These are phyloP conservation scores for Pichia heedii DNA, from an alignment of 805 yeast species.

Conservation along the genomic window DNA sequence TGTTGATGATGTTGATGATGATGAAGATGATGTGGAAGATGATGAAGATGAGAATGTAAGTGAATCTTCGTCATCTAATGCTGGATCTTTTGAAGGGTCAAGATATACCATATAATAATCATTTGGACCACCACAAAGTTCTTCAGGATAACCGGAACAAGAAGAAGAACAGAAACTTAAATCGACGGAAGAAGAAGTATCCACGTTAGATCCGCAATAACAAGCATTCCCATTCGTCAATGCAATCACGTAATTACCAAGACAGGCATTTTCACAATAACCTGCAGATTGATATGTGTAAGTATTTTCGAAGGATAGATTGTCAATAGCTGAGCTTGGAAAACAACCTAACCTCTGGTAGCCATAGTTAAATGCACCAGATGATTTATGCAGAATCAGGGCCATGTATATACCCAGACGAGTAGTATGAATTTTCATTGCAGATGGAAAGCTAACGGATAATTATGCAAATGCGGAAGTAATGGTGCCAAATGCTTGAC, in stretches of 20 bases:
- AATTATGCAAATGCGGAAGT: too few relatives aligned
- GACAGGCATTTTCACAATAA: constrained; percentile 50
- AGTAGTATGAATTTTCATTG: too few relatives aligned
- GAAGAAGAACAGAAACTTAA: constrained; percentile 32
- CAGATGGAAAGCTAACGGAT: too few relatives aligned
- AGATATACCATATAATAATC: constrained; percentile 39
- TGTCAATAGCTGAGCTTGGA: constrained; percentile 19
- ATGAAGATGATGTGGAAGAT: neutral
- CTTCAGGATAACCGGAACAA: constrained; percentile 56
- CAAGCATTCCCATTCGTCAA: constrained; percentile 45
- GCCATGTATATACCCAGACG: too few relatives aligned
- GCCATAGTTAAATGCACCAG: neutral
- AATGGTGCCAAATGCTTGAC: too few relatives aligned
- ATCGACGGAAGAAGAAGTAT: constrained; percentile 21
- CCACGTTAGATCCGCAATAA: constrained; percentile 51
- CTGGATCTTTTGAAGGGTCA: constrained; percentile 15
- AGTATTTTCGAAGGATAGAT: constrained; percentile 33
- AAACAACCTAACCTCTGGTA: constrained; percentile 20
- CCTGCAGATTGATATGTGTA: constrained; percentile 54
- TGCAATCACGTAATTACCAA: constrained; percentile 31
- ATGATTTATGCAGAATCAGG: constrained; percentile 5
- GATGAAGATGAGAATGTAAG: too few relatives aligned
- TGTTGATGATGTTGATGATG: constrained; percentile 11
- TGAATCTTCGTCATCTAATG: neutral
- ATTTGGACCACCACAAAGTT: constrained; percentile 50